Percentiles rank a stretch among this genome's conserved stretches.
These are phyloP conservation scores for Pterocarpus santalinus DNA, from an alignment of 306 rosid species.

Conservation along the genomic window DNA sequence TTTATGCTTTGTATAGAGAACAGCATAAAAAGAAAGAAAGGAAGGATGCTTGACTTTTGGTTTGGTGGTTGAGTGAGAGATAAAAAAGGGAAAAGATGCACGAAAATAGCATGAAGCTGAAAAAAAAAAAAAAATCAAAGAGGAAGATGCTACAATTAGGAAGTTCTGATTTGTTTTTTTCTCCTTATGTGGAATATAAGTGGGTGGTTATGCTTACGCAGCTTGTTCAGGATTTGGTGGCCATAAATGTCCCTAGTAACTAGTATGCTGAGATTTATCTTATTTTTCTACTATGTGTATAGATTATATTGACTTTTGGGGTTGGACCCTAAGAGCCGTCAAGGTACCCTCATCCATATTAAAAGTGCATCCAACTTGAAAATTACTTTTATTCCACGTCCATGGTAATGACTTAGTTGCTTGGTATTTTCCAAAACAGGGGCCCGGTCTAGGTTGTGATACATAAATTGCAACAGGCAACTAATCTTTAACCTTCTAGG, in stretches of 20 bases:
- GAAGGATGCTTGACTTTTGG: constrained; percentile 18
- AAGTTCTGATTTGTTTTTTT: constrained; percentile 27
- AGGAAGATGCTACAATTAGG: constrained; percentile 56
- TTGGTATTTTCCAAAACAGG: constrained; percentile 42
- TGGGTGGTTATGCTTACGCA: constrained; percentile 53
- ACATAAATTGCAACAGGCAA: constrained; percentile 36
- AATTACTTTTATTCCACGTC: constrained; percentile 17
- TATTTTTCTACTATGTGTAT: background rate
- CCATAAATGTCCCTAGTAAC: constrained; percentile 36
- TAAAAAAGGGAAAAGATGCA: constrained; percentile 47
- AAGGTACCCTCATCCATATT: constrained; percentile 27
- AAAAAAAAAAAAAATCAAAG: constrained; percentile 42
- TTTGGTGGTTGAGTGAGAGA: constrained; percentile 48
- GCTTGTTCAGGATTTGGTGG: constrained; percentile 60
- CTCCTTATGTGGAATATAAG: constrained; percentile 41
- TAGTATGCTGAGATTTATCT: background rate
- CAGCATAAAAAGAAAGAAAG: background rate
- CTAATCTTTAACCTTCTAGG: constrained; percentile 13
- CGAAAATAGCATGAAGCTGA: constrained; percentile 56
- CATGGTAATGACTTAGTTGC: constrained; percentile 33
- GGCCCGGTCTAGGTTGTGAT: constrained; percentile 11
- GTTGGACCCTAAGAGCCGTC: constrained; percentile 19
- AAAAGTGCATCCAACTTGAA: constrained; percentile 36
- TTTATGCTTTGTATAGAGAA: constrained; percentile 32
- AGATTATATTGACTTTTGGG: background rate